Base-by-base conservation (phyloP, 768 basidiomycete species). In the Cubamyces sp. region DNA sequence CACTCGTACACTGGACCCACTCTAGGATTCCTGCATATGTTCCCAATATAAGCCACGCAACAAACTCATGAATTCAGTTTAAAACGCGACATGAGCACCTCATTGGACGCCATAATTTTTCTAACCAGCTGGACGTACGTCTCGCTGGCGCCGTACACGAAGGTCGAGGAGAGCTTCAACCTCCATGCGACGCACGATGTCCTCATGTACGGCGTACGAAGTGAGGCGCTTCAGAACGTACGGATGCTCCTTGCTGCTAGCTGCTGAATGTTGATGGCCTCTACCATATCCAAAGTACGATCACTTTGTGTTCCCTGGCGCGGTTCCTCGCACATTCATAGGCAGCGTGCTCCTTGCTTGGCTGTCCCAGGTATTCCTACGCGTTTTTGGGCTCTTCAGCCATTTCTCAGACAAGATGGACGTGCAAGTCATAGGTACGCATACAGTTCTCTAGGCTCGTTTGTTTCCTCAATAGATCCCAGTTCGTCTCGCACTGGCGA, bases 151-250 rank as follows among this genome's bases (percentile, higher is more conserved):
- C 96, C 97, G 0, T 94, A 90, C 72, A 91, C 92, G 3, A 99
- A 99, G 77, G 97, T 99, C 28, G 97, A 99, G 74, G 97, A 99
- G 76, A 92, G 90, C 70, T 98, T 98, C 81, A 95, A 90, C 66
- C 82, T 98, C 9, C 97, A 98, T 71, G 95, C 93, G 0, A 82
- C 82, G 0, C 93, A 97, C 70, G 97, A 99, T 74, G 78, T 93
- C 25, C 77, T 98, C 28, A 82, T 88, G 76, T 87, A 94, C 69
- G 94, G 95, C 2, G 71, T 86, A 18, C 49, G 70, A 0, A 70
- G 75, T 2, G 69, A 71, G 3, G 73, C 68, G 37, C 72, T 92
- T 26, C 70, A 65, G 41, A 81, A 84, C 45, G 86, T 91, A 72
- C 73, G 85, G 66, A 15, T 11, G 43, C n/a, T 16, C 34, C 18